Evolutionary conservation across 345 rosid genomes (phyloP).

Genomic region (Viola odorata): DNA sequence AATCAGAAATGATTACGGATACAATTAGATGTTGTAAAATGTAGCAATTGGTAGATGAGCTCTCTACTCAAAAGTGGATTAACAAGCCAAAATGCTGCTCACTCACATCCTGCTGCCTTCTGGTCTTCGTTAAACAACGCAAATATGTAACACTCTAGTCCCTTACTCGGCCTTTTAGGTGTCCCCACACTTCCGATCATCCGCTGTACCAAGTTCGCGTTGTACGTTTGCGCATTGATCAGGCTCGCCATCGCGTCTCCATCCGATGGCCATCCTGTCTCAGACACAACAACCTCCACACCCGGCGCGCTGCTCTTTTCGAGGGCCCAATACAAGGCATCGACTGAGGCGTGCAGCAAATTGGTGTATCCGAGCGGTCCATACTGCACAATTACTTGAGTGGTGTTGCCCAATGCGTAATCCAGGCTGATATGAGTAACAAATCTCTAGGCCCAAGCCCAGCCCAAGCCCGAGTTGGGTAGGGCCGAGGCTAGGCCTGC

Average conservation of each 20-base stretch:
- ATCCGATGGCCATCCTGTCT: conserved; percentile 7
- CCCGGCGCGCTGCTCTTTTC: background rate
- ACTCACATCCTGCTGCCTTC: background rate
- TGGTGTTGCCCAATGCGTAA: conserved; percentile 1
- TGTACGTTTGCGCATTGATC: background rate
- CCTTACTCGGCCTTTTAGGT: background rate
- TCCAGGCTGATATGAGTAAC: background rate
- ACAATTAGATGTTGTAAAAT: too few species aligned
- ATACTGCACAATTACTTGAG: background rate
- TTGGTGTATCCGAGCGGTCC: background rate
- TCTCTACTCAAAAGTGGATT: background rate
- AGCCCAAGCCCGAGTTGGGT: too few species aligned
- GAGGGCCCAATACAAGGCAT: background rate
- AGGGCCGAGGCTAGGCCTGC: too few species aligned
- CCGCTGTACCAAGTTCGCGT: background rate
- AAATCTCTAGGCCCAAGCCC: too few species aligned
- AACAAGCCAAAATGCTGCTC: conserved; percentile 8
- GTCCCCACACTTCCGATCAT: background rate
- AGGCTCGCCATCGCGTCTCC: background rate
- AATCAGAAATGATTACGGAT: too few species aligned
- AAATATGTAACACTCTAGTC: background rate
- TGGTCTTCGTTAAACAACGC: background rate
- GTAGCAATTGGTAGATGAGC: too few species aligned
- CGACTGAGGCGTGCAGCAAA: conserved; percentile 6
- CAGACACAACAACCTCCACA: background rate